phyloP scores from a whole-genome alignment of 202 grass and related monocot species.

The Setaria italica region DNA sequence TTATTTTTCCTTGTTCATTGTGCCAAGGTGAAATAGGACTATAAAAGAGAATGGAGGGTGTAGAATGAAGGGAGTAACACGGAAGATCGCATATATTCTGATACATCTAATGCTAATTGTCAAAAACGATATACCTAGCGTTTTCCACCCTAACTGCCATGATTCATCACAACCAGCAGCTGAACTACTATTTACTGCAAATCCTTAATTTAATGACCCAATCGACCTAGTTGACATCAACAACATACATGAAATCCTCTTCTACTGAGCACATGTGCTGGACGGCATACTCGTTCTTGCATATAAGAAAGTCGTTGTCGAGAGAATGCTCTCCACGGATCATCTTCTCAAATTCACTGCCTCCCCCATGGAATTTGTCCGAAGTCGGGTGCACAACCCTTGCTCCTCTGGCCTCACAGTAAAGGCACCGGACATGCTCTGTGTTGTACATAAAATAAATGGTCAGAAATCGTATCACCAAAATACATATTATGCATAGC shows the following conservation, averaged over 20 bases:
- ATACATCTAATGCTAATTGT: no score
- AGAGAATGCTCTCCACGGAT: constrained; percentile 2
- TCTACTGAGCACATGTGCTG: background rate
- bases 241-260: constrained; percentile 26
- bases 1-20: no score
- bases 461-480: background rate
- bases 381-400: constrained; percentile 22
- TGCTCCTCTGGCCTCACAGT: constrained; percentile 11
- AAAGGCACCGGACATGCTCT: constrained; percentile 25
- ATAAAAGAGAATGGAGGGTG: no score
- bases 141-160: no score
- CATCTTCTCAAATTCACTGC: background rate
- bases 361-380: background rate
- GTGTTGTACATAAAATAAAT: background rate
- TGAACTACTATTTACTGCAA: no score
- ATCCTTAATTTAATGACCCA: background rate
- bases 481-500: background rate
- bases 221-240: background rate
- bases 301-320: background rate
- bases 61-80: no score
- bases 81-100: no score
- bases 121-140: no score
- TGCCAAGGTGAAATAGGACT: no score
- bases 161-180: no score
- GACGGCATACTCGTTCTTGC: background rate